Conservation (phyloP, 2,329 filamentous ascomycete genomes). For the Nemania diffusa region DNA sequence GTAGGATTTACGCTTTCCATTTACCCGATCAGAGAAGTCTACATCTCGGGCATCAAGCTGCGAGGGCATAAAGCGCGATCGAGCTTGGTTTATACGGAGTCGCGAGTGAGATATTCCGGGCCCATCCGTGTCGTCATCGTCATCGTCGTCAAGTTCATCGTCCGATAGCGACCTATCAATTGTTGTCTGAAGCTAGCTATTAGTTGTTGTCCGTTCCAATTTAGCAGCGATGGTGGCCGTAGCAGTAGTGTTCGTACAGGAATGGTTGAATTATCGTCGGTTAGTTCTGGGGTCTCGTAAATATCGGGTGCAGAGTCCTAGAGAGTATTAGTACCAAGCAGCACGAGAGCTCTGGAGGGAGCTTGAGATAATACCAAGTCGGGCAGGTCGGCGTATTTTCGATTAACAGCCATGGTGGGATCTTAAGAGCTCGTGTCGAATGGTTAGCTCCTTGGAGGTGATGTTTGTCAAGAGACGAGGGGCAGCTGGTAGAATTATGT, state of each 20-base stretch:
- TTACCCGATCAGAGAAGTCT: constrained; percentile 91
- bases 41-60: constrained; percentile 80
- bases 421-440: not conserved
- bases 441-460: not conserved
- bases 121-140: constrained; percentile 65
- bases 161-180: constrained; percentile 68
- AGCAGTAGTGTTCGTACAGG: constrained; percentile 65
- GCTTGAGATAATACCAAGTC: constrained; percentile 69
- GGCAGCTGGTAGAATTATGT: not conserved
- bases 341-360: constrained; percentile 1
- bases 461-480: not conserved
- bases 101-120: constrained; percentile 79
- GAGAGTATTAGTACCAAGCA: constrained; percentile 29
- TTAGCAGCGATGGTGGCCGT: constrained; percentile 1
- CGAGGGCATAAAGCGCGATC: constrained; percentile 79
- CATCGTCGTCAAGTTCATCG: constrained; percentile 62
- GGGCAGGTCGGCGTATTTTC: constrained; percentile 84
- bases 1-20: constrained; percentile 85
- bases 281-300: constrained; percentile 94
- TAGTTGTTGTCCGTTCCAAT: constrained; percentile 22
- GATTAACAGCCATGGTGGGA: constrained; percentile 73
- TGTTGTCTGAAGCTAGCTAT: constrained; percentile 58
- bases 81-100: constrained; percentile 81
- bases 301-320: constrained; percentile 93
- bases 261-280: constrained; percentile 87